phyloP scores from a whole-genome alignment of 1,284 basidiomycete species.

The Volvariella surrecta region DNA sequence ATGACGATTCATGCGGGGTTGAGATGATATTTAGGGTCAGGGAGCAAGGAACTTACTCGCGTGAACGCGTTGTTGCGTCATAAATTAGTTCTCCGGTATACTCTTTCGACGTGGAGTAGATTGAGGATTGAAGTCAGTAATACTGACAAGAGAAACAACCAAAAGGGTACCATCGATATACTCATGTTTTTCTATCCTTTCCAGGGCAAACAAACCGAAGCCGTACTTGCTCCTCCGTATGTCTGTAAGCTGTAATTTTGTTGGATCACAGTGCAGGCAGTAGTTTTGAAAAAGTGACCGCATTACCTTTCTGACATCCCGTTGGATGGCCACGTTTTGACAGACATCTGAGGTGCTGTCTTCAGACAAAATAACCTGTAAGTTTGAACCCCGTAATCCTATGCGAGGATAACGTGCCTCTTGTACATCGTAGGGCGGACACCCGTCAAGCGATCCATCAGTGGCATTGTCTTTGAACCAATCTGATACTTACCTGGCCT shows the following conservation, averaged over 20 bases:
- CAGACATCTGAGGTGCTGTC: no score
- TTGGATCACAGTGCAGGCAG: not conserved
- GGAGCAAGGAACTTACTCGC: conserved; percentile 29
- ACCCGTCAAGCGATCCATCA: conserved; percentile 18
- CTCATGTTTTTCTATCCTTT: conserved; percentile 27
- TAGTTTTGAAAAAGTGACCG: not conserved
- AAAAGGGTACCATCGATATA: conserved; percentile 37
- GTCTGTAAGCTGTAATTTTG: conserved; percentile 25
- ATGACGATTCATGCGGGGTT: not conserved
- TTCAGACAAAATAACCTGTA: no score
- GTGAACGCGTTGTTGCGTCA: conserved; percentile 27
- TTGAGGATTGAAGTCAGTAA: no score
- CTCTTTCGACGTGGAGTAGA: no score
- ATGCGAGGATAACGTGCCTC: no score
- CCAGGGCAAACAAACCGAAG: conserved; percentile 41
- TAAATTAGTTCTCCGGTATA: conserved; percentile 51
- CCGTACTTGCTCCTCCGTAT: conserved; percentile 36
- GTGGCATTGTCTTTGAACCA: not conserved
- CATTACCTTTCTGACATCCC: conserved; percentile 29
- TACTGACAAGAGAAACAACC: not conserved
- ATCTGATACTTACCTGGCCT: conserved; percentile 21
- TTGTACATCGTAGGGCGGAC: conserved; percentile 30
- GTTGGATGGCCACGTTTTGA: no score
- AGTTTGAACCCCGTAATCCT: no score
- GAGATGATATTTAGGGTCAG: not conserved